phyloP scores from a whole-genome alignment of 495 filamentous ascomycete species.

The Chaetomidium leptoderma region DNA sequence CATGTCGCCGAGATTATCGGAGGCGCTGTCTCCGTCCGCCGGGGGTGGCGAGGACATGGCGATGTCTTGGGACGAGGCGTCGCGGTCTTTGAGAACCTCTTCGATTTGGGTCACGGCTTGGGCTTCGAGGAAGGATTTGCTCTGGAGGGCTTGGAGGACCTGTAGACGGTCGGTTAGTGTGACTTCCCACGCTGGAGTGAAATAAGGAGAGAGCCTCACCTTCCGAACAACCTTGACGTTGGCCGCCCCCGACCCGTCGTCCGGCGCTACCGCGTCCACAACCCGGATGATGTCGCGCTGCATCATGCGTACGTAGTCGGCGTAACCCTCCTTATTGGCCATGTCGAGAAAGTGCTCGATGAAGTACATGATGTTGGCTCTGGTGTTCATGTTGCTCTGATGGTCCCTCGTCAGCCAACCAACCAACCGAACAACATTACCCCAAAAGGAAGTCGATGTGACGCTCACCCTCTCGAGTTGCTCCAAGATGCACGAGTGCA shows the following conservation, averaged over 20 bases:
- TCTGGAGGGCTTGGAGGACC: slow-evolving; percentile 65
- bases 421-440: background rate
- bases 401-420: background rate
- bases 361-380: slow-evolving; percentile 99
- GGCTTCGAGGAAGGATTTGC: slow-evolving; percentile 60
- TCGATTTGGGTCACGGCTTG: slow-evolving; percentile 74
- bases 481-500: slow-evolving; percentile 95
- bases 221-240: slow-evolving; percentile 90
- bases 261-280: slow-evolving; percentile 81
- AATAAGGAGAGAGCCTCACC: slow-evolving; percentile 35
- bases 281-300: slow-evolving; percentile 85
- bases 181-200: background rate
- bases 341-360: slow-evolving; percentile 91
- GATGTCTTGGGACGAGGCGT: slow-evolving; percentile 42
- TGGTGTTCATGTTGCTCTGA: slow-evolving; percentile 88
- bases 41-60: slow-evolving; percentile 35
- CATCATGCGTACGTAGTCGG: slow-evolving; percentile 85
- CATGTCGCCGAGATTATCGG: slow-evolving; percentile 20
- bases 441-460: background rate
- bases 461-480: slow-evolving; percentile 73
- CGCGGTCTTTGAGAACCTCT: slow-evolving; percentile 70
- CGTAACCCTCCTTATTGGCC: slow-evolving; percentile 66
- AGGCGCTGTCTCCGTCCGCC: slow-evolving; percentile 29
- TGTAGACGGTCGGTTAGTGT: slow-evolving; percentile 16
- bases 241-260: slow-evolving; percentile 83